Base-by-base conservation (phyloP, 805 yeast genomes). In the Cyberlindnera nakhonratchasimensis region DNA sequence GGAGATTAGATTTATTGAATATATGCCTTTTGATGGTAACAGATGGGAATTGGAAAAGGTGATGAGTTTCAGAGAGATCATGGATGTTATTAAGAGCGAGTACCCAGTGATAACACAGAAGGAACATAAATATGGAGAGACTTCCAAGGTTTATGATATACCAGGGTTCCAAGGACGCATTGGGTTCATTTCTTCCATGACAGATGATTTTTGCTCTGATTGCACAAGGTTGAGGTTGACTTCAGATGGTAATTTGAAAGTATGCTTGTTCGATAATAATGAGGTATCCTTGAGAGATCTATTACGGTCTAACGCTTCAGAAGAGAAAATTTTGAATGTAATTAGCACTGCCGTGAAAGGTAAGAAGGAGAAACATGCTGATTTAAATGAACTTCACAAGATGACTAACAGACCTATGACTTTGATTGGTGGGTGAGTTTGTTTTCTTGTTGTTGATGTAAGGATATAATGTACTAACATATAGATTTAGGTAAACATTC, bases 21-120 rank as follows among this genome's bases (percentile, higher is more conserved):
- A 74, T 55, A 75, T 75, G 81, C 81, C 81, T 5, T 75, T 75
- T 52, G 74, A 65, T 45, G 81, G 81, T 2, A 75, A 75, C 55
- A 70, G 69, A 48, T 75, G 80, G 80, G 62, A 70, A 13, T 51
- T 60, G 29, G 48, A 55, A 7, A 75, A 75, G 48, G 63, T 75
- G 66, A 64, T 74, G 31, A 54, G 71, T 7, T 75, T 66, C 51
- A 53, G 69, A 32, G 76, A 73, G 43, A 74, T 75, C 46, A 50
- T 70, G 17, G 51, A 52, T 12, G 53, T 54, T 13, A 67, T 75
- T 17, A 45, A 45, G 25, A 48, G 46, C 3, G 50, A 52, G 29
- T 62, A 67, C 52, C 68, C 70, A 3, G 46, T 39, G 4, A 51
- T 64, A 10, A 16, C 42, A 12, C 39, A 50, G 22, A 20, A 60